Evolutionary conservation across 2,329 filamentous ascomycete genomes (phyloP).

Genomic region (Calycina herbarum): DNA sequence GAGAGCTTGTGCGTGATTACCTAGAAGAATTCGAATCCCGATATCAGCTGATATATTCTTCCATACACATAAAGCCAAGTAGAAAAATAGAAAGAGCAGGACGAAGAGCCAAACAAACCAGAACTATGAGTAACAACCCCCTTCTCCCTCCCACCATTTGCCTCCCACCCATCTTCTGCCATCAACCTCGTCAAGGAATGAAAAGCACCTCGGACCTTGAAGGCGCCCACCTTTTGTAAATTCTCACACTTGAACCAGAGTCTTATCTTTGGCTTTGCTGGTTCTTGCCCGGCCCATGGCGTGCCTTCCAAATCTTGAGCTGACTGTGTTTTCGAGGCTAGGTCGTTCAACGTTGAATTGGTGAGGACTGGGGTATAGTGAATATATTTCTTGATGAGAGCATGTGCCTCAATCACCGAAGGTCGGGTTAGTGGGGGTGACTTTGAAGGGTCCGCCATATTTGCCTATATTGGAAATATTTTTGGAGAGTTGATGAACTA

Average conservation of each 20-base stretch:
- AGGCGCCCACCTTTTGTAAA: conserved; percentile 84
- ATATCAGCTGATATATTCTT: no score
- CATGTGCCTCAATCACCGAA: conserved; percentile 71
- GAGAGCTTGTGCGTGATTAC: conserved; percentile 93
- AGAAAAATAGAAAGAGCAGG: background rate
- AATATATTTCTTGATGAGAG: conserved; percentile 71
- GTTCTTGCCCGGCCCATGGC: conserved; percentile 53
- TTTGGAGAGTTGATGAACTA: background rate
- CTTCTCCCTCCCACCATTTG: conserved; percentile 56
- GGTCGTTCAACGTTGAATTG: conserved; percentile 67
- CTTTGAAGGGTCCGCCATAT: conserved; percentile 55
- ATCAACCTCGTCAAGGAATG: conserved; percentile 76
- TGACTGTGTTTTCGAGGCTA: conserved; percentile 72
- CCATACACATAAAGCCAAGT: background rate
- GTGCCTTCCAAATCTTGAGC: conserved; percentile 55
- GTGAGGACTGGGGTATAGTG: conserved; percentile 84
- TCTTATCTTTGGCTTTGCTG: conserved; percentile 64
- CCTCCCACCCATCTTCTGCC: conserved; percentile 59
- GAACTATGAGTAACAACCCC: conserved; percentile 91
- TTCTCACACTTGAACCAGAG: conserved; percentile 98
- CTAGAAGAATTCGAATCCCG: conserved; percentile 44
- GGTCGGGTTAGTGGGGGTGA: conserved; percentile 67
- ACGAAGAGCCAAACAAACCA: conserved; percentile 52
- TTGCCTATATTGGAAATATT: background rate
- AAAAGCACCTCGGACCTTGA: conserved; percentile 90